phyloP scores from a whole-genome alignment of 257 asterid species.

The Euphrasia confusa region DNA sequence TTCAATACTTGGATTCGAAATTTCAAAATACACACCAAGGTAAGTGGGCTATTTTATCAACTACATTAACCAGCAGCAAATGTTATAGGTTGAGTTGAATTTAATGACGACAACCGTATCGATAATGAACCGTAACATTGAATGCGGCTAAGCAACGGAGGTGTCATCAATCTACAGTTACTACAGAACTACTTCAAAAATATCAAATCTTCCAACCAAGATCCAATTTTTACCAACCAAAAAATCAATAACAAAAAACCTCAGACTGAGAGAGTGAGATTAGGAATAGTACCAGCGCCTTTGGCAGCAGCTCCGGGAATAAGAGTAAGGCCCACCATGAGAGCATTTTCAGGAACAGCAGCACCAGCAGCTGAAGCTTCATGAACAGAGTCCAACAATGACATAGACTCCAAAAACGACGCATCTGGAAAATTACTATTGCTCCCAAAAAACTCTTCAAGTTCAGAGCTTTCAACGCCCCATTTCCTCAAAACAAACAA shows the following conservation, averaged over 20 bases:
- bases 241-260: neutral
- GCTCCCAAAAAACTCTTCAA: neutral
- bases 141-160: conserved; percentile 22
- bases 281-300: neutral
- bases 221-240: conserved; percentile 2
- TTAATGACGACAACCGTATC: conserved; percentile 17
- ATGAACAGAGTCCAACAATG: neutral
- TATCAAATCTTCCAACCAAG: conserved; percentile 8
- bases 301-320: conserved; percentile 4
- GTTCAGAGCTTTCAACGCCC: conserved; percentile 8
- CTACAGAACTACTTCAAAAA: neutral
- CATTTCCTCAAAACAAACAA: conserved; percentile 4
- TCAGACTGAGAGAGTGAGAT: neutral
- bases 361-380: neutral
- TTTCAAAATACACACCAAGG: neutral
- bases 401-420: conserved; percentile 2
- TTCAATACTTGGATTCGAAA: neutral
- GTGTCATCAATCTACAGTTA: conserved; percentile 26
- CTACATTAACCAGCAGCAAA: conserved; percentile 12
- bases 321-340: conserved; percentile 7
- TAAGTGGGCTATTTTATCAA: neutral
- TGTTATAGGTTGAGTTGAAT: conserved; percentile 19
- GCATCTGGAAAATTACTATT: neutral
- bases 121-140: conserved; percentile 26
- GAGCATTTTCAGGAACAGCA: neutral